phyloP scores from a whole-genome alignment of 495 filamentous ascomycete species.

The Penicillium cinerascens region DNA sequence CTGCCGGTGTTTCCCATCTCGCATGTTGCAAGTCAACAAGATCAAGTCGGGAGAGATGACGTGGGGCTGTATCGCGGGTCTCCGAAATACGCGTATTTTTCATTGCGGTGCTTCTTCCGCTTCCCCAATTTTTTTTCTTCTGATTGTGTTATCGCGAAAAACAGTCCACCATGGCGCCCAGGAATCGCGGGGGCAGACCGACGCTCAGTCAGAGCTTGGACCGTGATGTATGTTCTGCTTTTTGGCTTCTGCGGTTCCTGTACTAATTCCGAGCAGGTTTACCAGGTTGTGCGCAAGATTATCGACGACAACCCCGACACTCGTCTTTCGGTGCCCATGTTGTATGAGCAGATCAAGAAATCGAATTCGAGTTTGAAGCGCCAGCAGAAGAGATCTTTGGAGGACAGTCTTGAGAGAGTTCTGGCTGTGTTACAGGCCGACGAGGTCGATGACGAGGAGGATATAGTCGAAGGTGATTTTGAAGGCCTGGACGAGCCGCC shows the following conservation, averaged over 20 bases:
- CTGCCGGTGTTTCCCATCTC: conserved; percentile 65
- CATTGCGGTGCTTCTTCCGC: conserved; percentile 10
- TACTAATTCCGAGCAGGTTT: conserved; percentile 47
- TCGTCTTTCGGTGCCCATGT: conserved; percentile 54
- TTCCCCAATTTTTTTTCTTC: conserved; percentile 20
- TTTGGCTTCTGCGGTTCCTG: neutral
- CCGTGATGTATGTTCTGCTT: conserved; percentile 43
- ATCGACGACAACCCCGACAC: conserved; percentile 58
- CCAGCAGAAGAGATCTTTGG: conserved; percentile 72
- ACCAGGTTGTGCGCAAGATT: conserved; percentile 71
- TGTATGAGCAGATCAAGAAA: conserved; percentile 74
- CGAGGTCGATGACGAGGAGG: conserved; percentile 46
- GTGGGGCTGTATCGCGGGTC: conserved; percentile 15
- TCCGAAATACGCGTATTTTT: conserved; percentile 20
- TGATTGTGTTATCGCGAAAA: conserved; percentile 12
- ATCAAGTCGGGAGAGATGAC: conserved; percentile 19
- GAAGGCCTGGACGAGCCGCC: conserved; percentile 55
- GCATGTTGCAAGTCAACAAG: conserved; percentile 29
- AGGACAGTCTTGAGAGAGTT: conserved; percentile 83
- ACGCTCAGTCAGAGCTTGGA: conserved; percentile 53
- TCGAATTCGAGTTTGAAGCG: conserved; percentile 84
- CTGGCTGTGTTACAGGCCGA: conserved; percentile 71
- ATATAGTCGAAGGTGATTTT: conserved; percentile 60
- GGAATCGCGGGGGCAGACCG: conserved; percentile 41
- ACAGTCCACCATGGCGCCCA: conserved; percentile 27